Conservation (phyloP, 192 early-diverging fungal species). For the Coemansia sp. region DNA sequence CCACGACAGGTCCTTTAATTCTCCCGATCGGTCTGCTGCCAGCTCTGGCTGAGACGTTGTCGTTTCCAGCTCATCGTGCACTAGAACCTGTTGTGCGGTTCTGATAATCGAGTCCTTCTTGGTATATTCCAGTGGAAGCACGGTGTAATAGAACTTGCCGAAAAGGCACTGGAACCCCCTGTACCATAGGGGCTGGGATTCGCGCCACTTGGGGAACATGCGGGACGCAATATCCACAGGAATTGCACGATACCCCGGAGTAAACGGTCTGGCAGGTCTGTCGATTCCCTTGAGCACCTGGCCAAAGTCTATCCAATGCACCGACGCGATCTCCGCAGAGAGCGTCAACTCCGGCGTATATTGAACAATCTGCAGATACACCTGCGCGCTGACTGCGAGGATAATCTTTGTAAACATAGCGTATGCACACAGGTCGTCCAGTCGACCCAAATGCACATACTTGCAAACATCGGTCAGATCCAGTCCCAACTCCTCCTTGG, state of each 20-base stretch:
- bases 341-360: conserved; percentile 15
- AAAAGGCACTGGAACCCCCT: conserved; percentile 10
- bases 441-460: conserved; percentile 27
- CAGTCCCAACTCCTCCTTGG: conserved; percentile 38
- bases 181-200: conserved; percentile 20
- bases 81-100: not conserved
- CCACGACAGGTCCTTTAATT: not conserved
- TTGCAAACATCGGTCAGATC: conserved; percentile 4
- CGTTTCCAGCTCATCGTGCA: not conserved
- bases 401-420: conserved; percentile 2
- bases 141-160: conserved; percentile 27
- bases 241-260: conserved; percentile 9
- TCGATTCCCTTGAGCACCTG: conserved; percentile 21
- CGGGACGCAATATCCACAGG: conserved; percentile 19
- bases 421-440: conserved; percentile 28
- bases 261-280: conserved; percentile 13
- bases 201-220: conserved; percentile 5
- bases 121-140: conserved; percentile 23
- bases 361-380: conserved; percentile 32
- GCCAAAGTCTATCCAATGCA: conserved; percentile 40
- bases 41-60: not conserved
- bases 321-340: conserved; percentile 41
- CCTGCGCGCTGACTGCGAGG: conserved; percentile 35
- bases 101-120: conserved; percentile 2
- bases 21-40: not conserved